Base-by-base conservation (phyloP, 1,284 basidiomycete species). In the Apiotrichum akiyoshidainum region DNA sequence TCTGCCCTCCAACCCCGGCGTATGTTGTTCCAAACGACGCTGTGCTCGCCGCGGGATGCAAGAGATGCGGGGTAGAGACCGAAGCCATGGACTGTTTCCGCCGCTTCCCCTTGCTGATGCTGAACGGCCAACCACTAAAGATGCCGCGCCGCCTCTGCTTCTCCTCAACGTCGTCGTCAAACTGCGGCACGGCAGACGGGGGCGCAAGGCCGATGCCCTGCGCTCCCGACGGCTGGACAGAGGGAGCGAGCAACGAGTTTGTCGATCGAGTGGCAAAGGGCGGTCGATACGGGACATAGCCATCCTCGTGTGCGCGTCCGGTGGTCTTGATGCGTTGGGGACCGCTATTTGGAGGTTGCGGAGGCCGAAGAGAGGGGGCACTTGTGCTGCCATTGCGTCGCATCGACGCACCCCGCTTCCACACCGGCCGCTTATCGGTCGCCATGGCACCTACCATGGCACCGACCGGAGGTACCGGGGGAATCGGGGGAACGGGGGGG, bases 261-360 rank as follows among this genome's bases (percentile, higher is more conserved):
- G 52, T 42, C 16, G 57, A 53, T 21, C 49, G 22, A 33, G 59
- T 52, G 11, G 49, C 48, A 35, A 51, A 60, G 2, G 61, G 61
- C 16, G 61, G 61, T 35, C 61, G 61, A 42, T 63, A 63, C 1
- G 61, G 61, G 13, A 63, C 61, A 21, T 35, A 60, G 37, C 53
- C 61, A 26, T 63, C 61, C 17, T 54, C 55, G 22, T 19, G 53
- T n/a, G 46, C 16, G 12, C 33, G 33, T 12, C n/a, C 34, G 9
- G 46, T 19, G 5, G 31, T 14, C 4, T 19, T 33, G 6, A 48
- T 35, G 11, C 46, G 31, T 19, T 35, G n/a, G 21, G 53, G 10
- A n/a, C 41, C 8, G 21, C 11, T 5, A 39, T 12, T 13, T 12
- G 33, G 19, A 21, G 21, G 33, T 42, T 33, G 46, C 46, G 31